Evolutionary conservation across 2,329 filamentous ascomycete genomes (phyloP).

Genomic region (Aspergillus pseudoviridinutans): DNA sequence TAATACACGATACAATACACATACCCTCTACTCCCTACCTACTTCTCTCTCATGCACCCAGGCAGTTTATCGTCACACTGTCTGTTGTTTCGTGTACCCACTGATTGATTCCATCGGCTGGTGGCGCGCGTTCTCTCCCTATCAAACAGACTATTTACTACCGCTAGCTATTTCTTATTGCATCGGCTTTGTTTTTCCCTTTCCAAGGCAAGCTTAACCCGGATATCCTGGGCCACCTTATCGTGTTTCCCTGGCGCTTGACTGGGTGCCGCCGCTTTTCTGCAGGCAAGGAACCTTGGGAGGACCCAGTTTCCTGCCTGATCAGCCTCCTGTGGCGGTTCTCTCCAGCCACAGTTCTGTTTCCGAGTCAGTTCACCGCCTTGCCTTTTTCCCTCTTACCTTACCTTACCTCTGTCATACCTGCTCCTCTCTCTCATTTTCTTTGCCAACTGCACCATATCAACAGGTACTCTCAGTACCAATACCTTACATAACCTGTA

Average conservation of each 20-base stretch:
- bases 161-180: conserved; percentile 1
- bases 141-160: not conserved
- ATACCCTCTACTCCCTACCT: too few species aligned
- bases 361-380: not conserved
- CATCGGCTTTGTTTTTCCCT: not conserved
- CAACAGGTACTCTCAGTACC: too few species aligned
- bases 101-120: conserved; percentile 19
- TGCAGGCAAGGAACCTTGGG: conserved; percentile 17
- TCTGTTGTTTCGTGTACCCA: conserved; percentile 9
- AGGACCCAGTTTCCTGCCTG: not conserved
- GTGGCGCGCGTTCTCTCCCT: not conserved
- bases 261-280: conserved; percentile 12
- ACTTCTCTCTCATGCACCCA: conserved; percentile 6
- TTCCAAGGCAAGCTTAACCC: not conserved
- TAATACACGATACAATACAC: conserved; percentile 4
- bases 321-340: conserved; percentile 18
- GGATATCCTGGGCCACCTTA: not conserved
- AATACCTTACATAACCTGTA: too few species aligned
- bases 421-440: too few species aligned
- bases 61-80: conserved; percentile 2
- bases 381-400: not conserved
- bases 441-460: too few species aligned
- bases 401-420: not conserved
- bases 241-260: not conserved
- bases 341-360: conserved; percentile 3